phyloP scores from a whole-genome alignment of 768 basidiomycete species.

The Termitomyces sp. region DNA sequence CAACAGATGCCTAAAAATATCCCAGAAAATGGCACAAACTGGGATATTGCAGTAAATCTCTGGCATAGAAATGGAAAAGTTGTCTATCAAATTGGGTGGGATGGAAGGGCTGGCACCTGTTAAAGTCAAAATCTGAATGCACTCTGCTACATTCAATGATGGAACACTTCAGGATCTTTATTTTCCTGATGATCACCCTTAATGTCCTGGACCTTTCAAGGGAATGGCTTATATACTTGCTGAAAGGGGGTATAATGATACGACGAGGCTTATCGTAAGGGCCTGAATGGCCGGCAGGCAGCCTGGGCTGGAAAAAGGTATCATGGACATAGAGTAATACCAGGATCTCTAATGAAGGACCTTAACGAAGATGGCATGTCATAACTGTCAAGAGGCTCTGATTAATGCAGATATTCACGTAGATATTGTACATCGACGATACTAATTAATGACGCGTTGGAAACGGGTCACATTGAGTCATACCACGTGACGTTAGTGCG shows the following conservation, averaged over 20 bases:
- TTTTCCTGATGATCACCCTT: constrained; percentile 21
- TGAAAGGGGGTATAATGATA: constrained; percentile 20
- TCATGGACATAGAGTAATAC: no score
- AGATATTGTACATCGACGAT: no score
- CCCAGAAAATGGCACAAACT: constrained; percentile 4
- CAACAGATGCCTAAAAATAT: constrained; percentile 22
- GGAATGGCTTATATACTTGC: constrained; percentile 31
- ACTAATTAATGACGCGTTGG: no score
- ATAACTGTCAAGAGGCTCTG: no score
- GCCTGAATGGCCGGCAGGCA: no score
- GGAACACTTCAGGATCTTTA: constrained; percentile 25
- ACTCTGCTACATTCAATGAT: constrained; percentile 17
- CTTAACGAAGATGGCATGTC: no score
- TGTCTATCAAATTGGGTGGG: constrained; percentile 19
- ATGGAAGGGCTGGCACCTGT: constrained; percentile 6
- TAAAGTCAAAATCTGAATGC: constrained; percentile 28
- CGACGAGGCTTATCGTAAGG: no score
- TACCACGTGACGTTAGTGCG: no score
- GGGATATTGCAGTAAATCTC: neutral
- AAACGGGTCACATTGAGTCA: no score
- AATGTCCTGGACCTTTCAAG: constrained; percentile 26
- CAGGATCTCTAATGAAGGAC: no score
- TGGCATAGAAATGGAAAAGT: constrained; percentile 15
- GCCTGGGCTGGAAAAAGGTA: no score
- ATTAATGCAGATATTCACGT: no score